phyloP scores from a whole-genome alignment of 2,329 filamentous ascomycete genomes.

The Tolypocladium amazonense region DNA sequence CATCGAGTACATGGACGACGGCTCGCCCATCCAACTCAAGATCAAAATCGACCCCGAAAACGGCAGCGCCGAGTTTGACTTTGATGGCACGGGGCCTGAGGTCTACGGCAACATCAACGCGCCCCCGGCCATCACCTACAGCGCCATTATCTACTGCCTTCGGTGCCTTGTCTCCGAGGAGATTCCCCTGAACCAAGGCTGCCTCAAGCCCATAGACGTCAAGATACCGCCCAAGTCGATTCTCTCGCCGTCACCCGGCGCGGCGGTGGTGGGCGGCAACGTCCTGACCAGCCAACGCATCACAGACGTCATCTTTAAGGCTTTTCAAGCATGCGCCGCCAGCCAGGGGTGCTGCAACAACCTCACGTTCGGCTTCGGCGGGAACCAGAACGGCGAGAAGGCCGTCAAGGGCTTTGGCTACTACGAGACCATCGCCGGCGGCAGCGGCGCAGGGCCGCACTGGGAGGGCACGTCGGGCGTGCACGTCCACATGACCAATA shows the following conservation, averaged over 20 bases:
- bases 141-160: conserved; percentile 75
- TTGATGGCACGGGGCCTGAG: conserved; percentile 20
- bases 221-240: conserved; percentile 63
- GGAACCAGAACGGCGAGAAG: conserved; percentile 41
- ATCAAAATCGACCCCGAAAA: conserved; percentile 59
- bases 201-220: conserved; percentile 65
- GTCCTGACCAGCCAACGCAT: conserved; percentile 72
- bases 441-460: conserved; percentile 58
- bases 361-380: conserved; percentile 73
- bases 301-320: conserved; percentile 73
- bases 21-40: conserved; percentile 64
- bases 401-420: conserved; percentile 61
- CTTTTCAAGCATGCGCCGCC: conserved; percentile 70
- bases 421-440: conserved; percentile 77
- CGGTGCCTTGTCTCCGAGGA: conserved; percentile 71
- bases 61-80: conserved; percentile 62
- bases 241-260: conserved; percentile 63
- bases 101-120: conserved; percentile 22
- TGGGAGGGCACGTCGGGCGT: conserved; percentile 69
- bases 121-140: conserved; percentile 21
- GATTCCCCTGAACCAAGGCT: conserved; percentile 81
- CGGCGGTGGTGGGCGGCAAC: conserved; percentile 76
- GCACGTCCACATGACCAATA: conserved; percentile 84
- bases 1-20: conserved; percentile 69
- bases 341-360: conserved; percentile 77